Evolutionary conservation across 345 rosid genomes (phyloP), one percentile per base, ranked within the genome.

Genomic region (Lepidium aucheri): DNA sequence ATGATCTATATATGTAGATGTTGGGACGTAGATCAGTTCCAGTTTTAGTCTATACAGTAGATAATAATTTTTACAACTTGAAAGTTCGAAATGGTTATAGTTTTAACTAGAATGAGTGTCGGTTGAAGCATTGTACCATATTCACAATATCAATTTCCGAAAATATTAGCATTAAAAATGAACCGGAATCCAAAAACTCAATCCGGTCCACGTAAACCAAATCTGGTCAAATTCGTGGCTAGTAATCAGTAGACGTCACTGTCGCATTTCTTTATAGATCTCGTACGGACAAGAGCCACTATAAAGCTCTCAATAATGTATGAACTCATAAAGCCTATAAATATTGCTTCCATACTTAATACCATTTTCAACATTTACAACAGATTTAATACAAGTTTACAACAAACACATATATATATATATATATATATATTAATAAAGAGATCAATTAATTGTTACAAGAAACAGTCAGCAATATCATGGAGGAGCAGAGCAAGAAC

Each of bases 401-500:
- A 74, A 30, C 35, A 54, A 53, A 53, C 47, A 24, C 47, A n/a
- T n/a, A n/a, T n/a, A n/a, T n/a, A n/a, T n/a, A n/a, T n/a, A n/a
- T n/a, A n/a, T n/a, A n/a, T n/a, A n/a, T n/a, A 24, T 7, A 17
- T 8, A 49, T 9, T 24, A 1, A 65, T 4, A 46, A 8, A 44
- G 2, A 7, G 1, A 74, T 53, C 3, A 53, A 34, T 2, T 46
- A 39, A 47, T 4, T 9, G 53, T 47, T 49, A 47, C 53, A 63
- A 71, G 14, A 8, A 45, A 44, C 36, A 45, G 41, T 46, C 59
- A 65, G 24, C 56, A 73, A 59, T 44, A 78, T 68, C 36, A 80
- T 69, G 76, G 83, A 70, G 9, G 80, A 63, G 3, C 65, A 47
- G 53, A 63, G 55, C 42, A 63, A 75, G 18, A 69, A 77, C 65